A percentile compares a stretch with the other conserved stretches of the same genome.
Evolutionary conservation across 225 moss, liverwort and hornwort species (phyloP).

Genomic region (Polytrichum commune): DNA sequence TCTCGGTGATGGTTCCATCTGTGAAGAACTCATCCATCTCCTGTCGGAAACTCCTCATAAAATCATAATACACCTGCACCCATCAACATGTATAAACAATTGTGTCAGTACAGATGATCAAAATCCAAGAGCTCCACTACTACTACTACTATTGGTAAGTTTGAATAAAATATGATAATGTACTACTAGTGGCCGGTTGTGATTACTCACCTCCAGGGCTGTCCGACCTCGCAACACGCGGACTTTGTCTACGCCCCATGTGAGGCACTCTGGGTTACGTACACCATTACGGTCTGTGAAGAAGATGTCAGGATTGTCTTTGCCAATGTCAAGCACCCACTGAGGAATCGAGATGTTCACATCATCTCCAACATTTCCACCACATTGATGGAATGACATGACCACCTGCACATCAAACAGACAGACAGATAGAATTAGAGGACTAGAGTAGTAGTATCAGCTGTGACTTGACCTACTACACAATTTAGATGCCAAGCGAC

Average conservation of each 20-base stretch:
- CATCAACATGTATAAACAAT: not conserved
- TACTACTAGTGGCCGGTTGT: too few species aligned
- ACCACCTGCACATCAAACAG: slow-evolving; percentile 76
- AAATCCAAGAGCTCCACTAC: too few species aligned
- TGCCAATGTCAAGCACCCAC: slow-evolving; percentile 72
- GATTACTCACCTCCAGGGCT: slow-evolving; percentile 43
- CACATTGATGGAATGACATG: slow-evolving; percentile 92
- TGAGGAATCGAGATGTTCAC: slow-evolving; percentile 62
- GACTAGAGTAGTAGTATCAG: too few species aligned
- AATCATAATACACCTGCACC: slow-evolving; percentile 85
- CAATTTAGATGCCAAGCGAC: too few species aligned
- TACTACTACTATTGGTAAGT: too few species aligned
- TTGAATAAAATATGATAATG: too few species aligned
- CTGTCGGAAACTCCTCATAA: slow-evolving; percentile 70
- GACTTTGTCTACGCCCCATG: slow-evolving; percentile 68
- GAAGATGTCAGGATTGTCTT: slow-evolving; percentile 74
- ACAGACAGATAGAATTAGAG: slow-evolving; percentile 1
- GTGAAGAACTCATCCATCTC: slow-evolving; percentile 44
- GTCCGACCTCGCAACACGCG: slow-evolving; percentile 62
- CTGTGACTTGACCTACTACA: too few species aligned
- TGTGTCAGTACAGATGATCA: too few species aligned
- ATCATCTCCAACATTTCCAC: slow-evolving; percentile 70
- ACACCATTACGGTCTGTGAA: slow-evolving; percentile 60
- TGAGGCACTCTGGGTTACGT: slow-evolving; percentile 68
- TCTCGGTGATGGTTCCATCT: slow-evolving; percentile 50